Evolutionary conservation across 768 basidiomycete genomes (phyloP).

Genomic region (Gelatoporia subvermispora): DNA sequence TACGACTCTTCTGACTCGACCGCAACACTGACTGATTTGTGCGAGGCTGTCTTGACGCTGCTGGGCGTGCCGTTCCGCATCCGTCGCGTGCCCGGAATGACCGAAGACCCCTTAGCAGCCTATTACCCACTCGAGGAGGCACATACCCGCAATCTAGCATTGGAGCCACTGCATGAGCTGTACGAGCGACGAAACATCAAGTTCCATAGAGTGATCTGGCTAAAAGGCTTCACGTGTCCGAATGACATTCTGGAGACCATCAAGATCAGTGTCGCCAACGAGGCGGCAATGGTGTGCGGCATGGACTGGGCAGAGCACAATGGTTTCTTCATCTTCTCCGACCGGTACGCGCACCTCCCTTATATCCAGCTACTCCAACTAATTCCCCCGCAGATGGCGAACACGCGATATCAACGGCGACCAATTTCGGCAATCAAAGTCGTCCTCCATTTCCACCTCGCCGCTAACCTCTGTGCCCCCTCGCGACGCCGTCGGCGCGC

Average conservation of each 20-base stretch:
- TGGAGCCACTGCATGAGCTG: constrained; percentile 88
- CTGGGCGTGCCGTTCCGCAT: constrained; percentile 93
- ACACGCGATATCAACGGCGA: constrained; percentile 98
- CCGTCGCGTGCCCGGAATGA: constrained; percentile 89
- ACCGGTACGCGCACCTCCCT: constrained; percentile 55
- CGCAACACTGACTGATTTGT: constrained; percentile 88
- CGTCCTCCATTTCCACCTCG: constrained; percentile 87
- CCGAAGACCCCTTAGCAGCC: constrained; percentile 75
- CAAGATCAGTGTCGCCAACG: constrained; percentile 82
- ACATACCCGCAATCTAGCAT: constrained; percentile 84
- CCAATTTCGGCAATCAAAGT: constrained; percentile 95
- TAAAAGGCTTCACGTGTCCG: constrained; percentile 98
- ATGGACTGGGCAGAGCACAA: constrained; percentile 99
- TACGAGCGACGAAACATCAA: constrained; percentile 68
- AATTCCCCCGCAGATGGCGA: constrained; percentile 63
- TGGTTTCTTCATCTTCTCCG: constrained; percentile 96
- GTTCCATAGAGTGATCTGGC: constrained; percentile 92
- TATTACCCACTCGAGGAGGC: constrained; percentile 98
- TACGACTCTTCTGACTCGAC: constrained; percentile 95
- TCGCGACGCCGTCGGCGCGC: constrained; percentile 75
- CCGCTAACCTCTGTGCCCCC: constrained; percentile 90
- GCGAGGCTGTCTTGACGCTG: constrained; percentile 90
- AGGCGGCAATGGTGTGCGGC: constrained; percentile 98
- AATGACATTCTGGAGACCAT: constrained; percentile 97
- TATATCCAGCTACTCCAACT: neutral